phyloP scores from a whole-genome alignment of 768 basidiomycete species.

The Suillus weaverae region DNA sequence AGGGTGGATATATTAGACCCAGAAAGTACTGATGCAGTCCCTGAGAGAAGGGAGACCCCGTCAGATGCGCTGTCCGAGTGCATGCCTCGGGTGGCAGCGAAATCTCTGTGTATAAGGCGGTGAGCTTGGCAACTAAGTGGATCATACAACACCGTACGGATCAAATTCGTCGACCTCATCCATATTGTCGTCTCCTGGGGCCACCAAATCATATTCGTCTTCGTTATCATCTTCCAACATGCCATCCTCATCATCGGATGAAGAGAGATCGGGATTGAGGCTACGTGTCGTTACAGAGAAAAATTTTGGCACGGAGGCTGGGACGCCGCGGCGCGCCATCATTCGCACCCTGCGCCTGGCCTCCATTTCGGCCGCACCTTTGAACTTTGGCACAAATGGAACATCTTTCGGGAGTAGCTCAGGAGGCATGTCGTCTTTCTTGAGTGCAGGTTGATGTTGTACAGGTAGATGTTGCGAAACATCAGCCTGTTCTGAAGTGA shows the following conservation, averaged over 20 bases:
- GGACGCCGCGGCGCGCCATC: slow-evolving; percentile 54
- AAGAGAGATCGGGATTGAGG: slow-evolving; percentile 48
- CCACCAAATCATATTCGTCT: slow-evolving; percentile 52
- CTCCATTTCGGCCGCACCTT: slow-evolving; percentile 86
- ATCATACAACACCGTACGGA: slow-evolving; percentile 50
- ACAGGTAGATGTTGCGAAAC: not conserved
- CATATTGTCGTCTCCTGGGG: slow-evolving; percentile 48
- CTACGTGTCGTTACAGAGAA: slow-evolving; percentile 33
- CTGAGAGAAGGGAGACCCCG: slow-evolving; percentile 57
- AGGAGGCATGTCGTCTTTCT: slow-evolving; percentile 18
- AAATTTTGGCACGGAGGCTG: slow-evolving; percentile 26
- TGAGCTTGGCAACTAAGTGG: not conserved
- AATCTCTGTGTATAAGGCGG: slow-evolving; percentile 54
- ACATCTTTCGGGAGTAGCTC: slow-evolving; percentile 49
- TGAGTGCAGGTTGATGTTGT: slow-evolving; percentile 8
- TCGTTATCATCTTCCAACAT: slow-evolving; percentile 51
- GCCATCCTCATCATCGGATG: slow-evolving; percentile 54
- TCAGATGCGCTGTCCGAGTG: slow-evolving; percentile 68
- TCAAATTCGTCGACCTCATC: slow-evolving; percentile 78
- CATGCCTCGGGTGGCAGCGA: slow-evolving; percentile 58
- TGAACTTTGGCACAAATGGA: slow-evolving; percentile 77
- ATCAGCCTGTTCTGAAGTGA: slow-evolving; percentile 13
- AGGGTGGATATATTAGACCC: slow-evolving; percentile 55
- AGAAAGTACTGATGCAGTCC: slow-evolving; percentile 48
- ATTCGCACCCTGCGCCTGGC: slow-evolving; percentile 64